Evolutionary conservation across 140 eudicot genomes (phyloP), one percentile per base, ranked within the genome.

Genomic region (Artemisia princeps): DNA sequence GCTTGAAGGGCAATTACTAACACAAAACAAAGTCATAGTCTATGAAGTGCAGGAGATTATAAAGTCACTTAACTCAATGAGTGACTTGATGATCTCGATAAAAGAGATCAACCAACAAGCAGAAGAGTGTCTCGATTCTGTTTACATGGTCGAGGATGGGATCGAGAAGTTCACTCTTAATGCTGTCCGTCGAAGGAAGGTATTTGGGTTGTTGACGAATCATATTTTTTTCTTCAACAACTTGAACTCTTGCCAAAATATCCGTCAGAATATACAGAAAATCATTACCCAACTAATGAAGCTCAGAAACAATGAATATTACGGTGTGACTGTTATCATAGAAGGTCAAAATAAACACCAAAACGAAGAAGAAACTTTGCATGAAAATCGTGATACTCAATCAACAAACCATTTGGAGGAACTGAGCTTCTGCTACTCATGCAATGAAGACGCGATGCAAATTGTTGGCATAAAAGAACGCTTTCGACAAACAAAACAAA

Each of bases 61-160:
- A 55, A 54, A 71, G 49, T 62, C 71, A 13, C 79, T 81, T 42
- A 60, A 77, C 24, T 30, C 65, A 11, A 60, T 81, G 79, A 65
- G 68, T 19, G 72, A 68, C 44, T 52, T 61, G 46, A 56, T 58
- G 73, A 50, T 64, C 24, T 60, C 49, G 16, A 22, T 57, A 0
- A 66, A 70, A 17, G 66, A 55, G 4, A 30, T 55, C 19, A 62
- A 52, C 16, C 73, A 54, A 52, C 63, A 73, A 3, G 51, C 63
- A 6, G 68, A 70, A 0, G 52, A 50, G 8, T 82, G 49, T 62
- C 77, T 82, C 0, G 16, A 57, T 0, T 28, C 6, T 30, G 58
- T 78, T 3, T 82, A 78, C 66, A 22, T 51, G 42, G 72, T 79
- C 17, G 87, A 82, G 51, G 84, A 82, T 37, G 52, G 61, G 15